These are phyloP conservation scores for Trypanosoma lewisi DNA, from an alignment of 208 protist species.

Conservation along the genomic window DNA sequence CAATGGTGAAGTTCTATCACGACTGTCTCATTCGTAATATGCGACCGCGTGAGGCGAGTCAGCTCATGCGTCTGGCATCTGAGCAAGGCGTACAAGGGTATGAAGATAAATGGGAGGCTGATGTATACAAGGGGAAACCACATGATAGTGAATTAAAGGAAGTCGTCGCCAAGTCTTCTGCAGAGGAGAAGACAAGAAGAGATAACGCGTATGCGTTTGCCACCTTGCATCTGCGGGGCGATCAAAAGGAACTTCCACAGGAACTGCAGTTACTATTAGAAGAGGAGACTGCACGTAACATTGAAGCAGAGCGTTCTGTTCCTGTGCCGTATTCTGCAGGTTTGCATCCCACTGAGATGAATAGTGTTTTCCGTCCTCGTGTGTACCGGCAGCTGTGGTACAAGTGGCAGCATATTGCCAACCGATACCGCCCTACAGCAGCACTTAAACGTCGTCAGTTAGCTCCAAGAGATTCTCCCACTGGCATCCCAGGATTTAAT, in stretches of 20 bases:
- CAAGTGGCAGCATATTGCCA: constrained; percentile 88
- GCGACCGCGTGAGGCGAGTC: constrained; percentile 78
- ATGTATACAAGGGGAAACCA: constrained; percentile 71
- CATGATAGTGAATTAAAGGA: constrained; percentile 42
- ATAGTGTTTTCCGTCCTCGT: constrained; percentile 82
- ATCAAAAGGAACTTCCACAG: constrained; percentile 56
- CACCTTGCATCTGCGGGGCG: constrained; percentile 67
- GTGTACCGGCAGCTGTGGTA: constrained; percentile 90
- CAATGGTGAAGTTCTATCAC: constrained; percentile 84
- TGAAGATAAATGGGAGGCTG: constrained; percentile 76
- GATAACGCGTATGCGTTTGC: constrained; percentile 9
- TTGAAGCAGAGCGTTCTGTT: constrained; percentile 37
- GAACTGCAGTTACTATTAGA: constrained; percentile 44
- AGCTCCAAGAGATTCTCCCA: constrained; percentile 83
- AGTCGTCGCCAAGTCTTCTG: background rate
- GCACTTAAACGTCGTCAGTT: constrained; percentile 80
- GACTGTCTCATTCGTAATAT: constrained; percentile 86
- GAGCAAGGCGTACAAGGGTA: constrained; percentile 78
- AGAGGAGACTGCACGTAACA: constrained; percentile 48
- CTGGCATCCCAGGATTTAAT: constrained; percentile 86
- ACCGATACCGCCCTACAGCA: constrained; percentile 81
- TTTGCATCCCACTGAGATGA: constrained; percentile 71
- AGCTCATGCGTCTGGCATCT: constrained; percentile 66
- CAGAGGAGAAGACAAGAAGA: background rate
- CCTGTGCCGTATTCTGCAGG: constrained; percentile 76